Evolutionary conservation across 1,139 yeast species (phyloP).

Genomic region (Tardiomyces blankii): DNA sequence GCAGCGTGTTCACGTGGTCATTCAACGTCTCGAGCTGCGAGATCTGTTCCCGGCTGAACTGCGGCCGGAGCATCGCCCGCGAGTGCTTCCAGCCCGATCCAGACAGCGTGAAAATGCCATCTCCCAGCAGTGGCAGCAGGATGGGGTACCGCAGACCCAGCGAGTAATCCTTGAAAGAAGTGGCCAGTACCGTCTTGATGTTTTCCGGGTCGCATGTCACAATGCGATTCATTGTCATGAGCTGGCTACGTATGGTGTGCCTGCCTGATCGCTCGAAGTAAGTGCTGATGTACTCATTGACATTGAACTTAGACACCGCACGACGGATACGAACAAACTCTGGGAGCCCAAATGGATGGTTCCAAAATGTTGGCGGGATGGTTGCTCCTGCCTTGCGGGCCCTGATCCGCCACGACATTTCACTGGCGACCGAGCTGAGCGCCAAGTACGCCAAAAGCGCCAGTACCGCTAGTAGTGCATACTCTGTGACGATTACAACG

Average conservation of each 20-base stretch:
- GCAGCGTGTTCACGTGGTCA: constrained; percentile 3
- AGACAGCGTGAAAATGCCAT: constrained; percentile 45
- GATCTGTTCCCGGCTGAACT: constrained; percentile 42
- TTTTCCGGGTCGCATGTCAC: constrained; percentile 32
- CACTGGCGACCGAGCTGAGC: not conserved
- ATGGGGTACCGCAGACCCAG: constrained; percentile 37
- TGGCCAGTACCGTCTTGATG: constrained; percentile 13
- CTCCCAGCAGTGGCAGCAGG: constrained; percentile 37
- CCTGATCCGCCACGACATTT: not conserved
- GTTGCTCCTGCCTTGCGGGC: not conserved
- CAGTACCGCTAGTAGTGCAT: not conserved
- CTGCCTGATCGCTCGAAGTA: not conserved
- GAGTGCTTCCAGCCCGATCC: constrained; percentile 47
- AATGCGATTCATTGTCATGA: not conserved
- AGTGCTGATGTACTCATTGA: not conserved
- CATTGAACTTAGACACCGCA: not conserved
- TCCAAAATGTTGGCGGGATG: not conserved
- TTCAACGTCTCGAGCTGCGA: constrained; percentile 32
- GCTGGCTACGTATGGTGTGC: not conserved
- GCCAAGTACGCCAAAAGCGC: not conserved
- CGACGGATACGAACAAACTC: not conserved
- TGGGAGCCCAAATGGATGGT: not conserved
- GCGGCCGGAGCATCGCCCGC: constrained; percentile 46
- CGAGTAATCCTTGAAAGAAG: constrained; percentile 33
- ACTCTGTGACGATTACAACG: not conserved